Percentiles rank a stretch among this genome's conserved stretches.
phyloP scores from a whole-genome alignment of 768 basidiomycete genomes.

The Agrocybe praecox region DNA sequence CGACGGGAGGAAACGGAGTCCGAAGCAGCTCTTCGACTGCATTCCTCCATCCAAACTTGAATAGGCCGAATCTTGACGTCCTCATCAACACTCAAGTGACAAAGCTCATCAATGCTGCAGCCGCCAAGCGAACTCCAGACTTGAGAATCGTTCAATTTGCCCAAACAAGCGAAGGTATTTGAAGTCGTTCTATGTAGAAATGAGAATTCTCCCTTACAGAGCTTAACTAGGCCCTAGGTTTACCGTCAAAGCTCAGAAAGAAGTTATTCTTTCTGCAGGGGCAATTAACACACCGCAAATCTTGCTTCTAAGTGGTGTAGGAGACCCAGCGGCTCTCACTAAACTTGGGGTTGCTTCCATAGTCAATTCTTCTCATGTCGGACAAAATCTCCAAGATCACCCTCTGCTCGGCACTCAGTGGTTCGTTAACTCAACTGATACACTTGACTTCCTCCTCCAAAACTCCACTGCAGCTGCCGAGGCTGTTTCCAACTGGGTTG shows the following conservation, averaged over 20 bases:
- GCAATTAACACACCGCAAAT: constrained; percentile 33
- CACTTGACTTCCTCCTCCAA: not conserved
- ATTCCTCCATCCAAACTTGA: not conserved
- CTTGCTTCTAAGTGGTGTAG: constrained; percentile 35
- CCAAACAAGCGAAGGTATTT: not conserved
- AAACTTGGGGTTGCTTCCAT: constrained; percentile 21
- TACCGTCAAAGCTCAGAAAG: constrained; percentile 27
- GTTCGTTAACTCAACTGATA: not conserved
- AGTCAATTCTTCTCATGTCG: constrained; percentile 20
- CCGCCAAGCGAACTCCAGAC: not conserved
- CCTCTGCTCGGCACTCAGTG: not conserved
- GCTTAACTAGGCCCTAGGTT: constrained; percentile 2
- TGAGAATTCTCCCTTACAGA: no score
- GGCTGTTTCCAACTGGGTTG: no score
- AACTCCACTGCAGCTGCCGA: no score
- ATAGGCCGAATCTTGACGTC: constrained; percentile 12
- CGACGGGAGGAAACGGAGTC: constrained; percentile 9
- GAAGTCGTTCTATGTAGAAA: not conserved
- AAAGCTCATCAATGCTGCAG: not conserved
- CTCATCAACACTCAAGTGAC: constrained; percentile 9
- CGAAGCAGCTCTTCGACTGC: constrained; percentile 15
- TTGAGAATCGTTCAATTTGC: not conserved
- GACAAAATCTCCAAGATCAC: not conserved
- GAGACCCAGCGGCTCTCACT: constrained; percentile 18
- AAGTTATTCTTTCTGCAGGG: constrained; percentile 38